Evolutionary conservation across 2,329 filamentous ascomycete genomes (phyloP).

Genomic region (Xylariaceae sp.): DNA sequence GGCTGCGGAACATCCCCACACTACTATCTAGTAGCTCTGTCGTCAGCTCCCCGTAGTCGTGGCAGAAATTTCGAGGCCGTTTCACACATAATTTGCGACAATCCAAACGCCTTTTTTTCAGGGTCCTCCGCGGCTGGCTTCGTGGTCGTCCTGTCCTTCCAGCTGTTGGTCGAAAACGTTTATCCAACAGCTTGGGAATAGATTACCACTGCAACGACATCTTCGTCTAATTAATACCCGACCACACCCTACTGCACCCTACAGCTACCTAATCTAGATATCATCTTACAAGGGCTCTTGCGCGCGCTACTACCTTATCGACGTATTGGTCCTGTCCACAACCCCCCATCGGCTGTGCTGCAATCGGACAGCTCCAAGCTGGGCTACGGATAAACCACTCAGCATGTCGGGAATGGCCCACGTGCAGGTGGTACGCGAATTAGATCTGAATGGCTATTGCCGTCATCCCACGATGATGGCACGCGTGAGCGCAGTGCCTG

Average conservation of each 20-base stretch:
- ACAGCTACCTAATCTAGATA: too few species aligned
- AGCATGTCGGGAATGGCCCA: constrained; percentile 34
- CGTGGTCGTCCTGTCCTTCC: constrained; percentile 7
- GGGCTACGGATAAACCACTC: constrained; percentile 28
- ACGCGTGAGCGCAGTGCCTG: constrained; percentile 55
- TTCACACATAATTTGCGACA: constrained; percentile 6
- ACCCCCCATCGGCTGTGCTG: constrained; percentile 2
- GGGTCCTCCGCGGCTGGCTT: constrained; percentile 13
- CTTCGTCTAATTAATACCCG: constrained; percentile 17
- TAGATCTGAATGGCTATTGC: constrained; percentile 33
- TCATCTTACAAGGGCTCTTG: constrained; percentile 2
- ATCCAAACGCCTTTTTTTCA: not conserved
- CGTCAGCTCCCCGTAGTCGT: not conserved
- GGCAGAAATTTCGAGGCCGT: not conserved
- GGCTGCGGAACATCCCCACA: constrained; percentile 9
- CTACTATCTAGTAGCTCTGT: not conserved
- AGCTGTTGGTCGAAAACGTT: constrained; percentile 4
- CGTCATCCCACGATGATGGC: constrained; percentile 46
- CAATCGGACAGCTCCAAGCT: constrained; percentile 3
- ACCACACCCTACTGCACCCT: constrained; percentile 1
- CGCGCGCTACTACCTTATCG: constrained; percentile 9
- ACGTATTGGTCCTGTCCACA: not conserved
- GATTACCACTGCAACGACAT: constrained; percentile 20
- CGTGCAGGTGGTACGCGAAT: constrained; percentile 30
- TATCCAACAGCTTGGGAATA: constrained; percentile 25